phyloP scores from a whole-genome alignment of 1,139 yeast species.

The Yamadazyma epiphylla region DNA sequence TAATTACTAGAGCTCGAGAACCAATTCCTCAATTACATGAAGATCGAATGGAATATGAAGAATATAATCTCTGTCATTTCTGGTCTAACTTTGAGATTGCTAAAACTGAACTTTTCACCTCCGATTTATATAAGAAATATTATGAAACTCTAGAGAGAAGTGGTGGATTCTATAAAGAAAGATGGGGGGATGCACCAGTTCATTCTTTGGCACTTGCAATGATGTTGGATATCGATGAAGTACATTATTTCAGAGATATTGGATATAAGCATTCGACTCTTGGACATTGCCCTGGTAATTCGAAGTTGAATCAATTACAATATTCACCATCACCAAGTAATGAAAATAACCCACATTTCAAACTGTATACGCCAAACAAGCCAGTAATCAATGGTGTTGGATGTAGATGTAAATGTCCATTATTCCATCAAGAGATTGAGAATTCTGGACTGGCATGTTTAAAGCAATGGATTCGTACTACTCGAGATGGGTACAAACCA shows the following conservation, averaged over 20 bases:
- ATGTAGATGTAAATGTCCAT: conserved; percentile 82
- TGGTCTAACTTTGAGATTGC: conserved; percentile 97
- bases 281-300: conserved; percentile 80
- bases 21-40: conserved; percentile 34
- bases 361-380: conserved; percentile 43
- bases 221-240: conserved; percentile 58
- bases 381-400: conserved; percentile 61
- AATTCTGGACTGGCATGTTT: conserved; percentile 52
- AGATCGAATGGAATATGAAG: conserved; percentile 61
- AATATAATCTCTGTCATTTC: conserved; percentile 79
- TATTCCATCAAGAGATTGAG: conserved; percentile 47
- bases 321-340: conserved; percentile 29
- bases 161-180: conserved; percentile 80
- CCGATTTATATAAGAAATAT: conserved; percentile 59
- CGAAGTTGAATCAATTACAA: conserved; percentile 40
- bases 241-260: conserved; percentile 87
- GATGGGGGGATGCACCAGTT: conserved; percentile 97
- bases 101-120: conserved; percentile 64
- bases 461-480: conserved; percentile 49
- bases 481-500: conserved; percentile 29
- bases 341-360: conserved; percentile 10
- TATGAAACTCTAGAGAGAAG: conserved; percentile 62
- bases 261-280: conserved; percentile 80
- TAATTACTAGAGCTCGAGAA: conserved; percentile 21
- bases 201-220: conserved; percentile 82